Base-by-base conservation (phyloP, 2,329 filamentous ascomycete genomes). In the Sclerotinia glacialis region DNA sequence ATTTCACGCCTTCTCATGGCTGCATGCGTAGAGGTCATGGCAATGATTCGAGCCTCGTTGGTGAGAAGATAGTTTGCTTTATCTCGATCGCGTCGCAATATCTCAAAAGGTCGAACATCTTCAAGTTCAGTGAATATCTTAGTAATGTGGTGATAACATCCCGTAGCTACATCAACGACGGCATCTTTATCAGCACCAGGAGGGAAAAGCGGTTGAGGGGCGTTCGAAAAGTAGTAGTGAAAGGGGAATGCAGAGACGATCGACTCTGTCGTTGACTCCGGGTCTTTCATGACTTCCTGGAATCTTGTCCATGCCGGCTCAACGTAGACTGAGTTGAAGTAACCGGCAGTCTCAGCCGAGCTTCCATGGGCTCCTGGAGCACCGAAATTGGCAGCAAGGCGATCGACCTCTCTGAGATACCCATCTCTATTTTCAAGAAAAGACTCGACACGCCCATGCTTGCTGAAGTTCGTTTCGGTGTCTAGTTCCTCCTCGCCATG, bases 21-120 rank as follows among this genome's bases (percentile, higher is more conserved):
- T 5, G 95, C 96, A 78, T 99, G 95, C 0, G 96, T 99, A 5
- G 93, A 96, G 23, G 95, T 99, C 96, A 99, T 99, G 67, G 95
- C 96, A 71, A 99, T 89, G 69, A 99, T 95, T 46, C 95, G 89
- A n/a, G 96, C 96, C 78, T 98, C 94, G 74, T 93, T 97, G 7
- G 93, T 90, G 44, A 99, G 85, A 7, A 99, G 86, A 75, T 99
- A 99, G 77, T 98, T 98, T 62, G 93, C 90, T 80, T 96, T 97
- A 77, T 99, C 95, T 46, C 91, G 88, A 70, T 93, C 91, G 65
- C 90, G 89, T 62, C 93, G 88, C 66, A 99, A 80, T 61, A 99
- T 93, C 79, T 99, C 95, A 75, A 99, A 99, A 0, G 95, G 96
- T 72, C 93, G 85, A 55, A 96, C 94, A 75, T 98, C 93, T 71